These are phyloP conservation scores for Acanthamoeba castellanii DNA, from an alignment of 208 protist species.

Conservation along the genomic window DNA sequence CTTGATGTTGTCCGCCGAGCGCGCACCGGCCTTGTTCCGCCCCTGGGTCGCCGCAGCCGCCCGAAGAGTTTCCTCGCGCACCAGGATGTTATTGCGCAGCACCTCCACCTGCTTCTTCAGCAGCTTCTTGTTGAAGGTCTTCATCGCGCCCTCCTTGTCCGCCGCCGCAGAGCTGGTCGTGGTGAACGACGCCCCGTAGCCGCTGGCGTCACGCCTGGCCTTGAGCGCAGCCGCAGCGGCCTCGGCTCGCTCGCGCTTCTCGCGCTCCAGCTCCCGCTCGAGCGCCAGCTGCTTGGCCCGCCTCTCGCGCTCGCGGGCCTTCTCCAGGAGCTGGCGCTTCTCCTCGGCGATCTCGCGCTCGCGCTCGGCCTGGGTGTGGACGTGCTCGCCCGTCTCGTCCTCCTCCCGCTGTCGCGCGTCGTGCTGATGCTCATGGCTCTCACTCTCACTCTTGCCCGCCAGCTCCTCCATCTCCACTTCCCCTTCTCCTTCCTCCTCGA, in stretches of 20 bases:
- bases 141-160: background rate
- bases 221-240: background rate
- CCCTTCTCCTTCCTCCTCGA: no score
- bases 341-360: background rate
- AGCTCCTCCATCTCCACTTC: no score
- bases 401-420: background rate
- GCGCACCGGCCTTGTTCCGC: background rate
- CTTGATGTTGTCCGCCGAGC: background rate
- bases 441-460: no score
- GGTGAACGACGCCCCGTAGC: background rate
- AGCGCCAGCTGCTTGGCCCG: background rate
- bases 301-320: background rate
- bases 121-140: background rate
- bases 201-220: background rate
- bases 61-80: background rate
- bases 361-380: background rate
- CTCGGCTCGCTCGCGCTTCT: slow-evolving; percentile 1
- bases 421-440: background rate
- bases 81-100: background rate
- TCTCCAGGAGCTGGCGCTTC: background rate
- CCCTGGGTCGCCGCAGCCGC: background rate
- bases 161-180: background rate
- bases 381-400: background rate
- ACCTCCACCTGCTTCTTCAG: background rate
- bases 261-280: background rate